These are phyloP conservation scores for Candida railenensis DNA, from an alignment of 805 yeast species.

Conservation along the genomic window DNA sequence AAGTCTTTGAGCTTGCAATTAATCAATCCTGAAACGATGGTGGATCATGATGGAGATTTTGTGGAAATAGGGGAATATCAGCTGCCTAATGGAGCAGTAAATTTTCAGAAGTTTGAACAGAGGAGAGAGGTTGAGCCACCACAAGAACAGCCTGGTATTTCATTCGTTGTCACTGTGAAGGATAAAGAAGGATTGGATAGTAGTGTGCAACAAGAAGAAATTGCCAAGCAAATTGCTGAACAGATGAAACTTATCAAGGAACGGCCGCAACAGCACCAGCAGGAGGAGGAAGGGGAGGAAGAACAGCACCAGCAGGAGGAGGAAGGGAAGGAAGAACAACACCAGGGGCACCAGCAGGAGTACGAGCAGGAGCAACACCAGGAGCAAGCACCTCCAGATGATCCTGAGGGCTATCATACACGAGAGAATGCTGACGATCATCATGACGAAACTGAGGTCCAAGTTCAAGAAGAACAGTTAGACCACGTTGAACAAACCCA, in stretches of 20 bases:
- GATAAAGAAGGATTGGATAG: background rate
- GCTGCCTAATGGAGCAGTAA: constrained; percentile 25
- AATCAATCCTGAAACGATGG: constrained; percentile 30
- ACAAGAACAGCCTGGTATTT: background rate
- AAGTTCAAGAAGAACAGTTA: background rate
- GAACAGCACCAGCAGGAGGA: no score
- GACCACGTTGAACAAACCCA: background rate
- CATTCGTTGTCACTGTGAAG: background rate
- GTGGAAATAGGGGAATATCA: constrained; percentile 21
- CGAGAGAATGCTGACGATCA: no score
- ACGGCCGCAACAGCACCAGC: background rate
- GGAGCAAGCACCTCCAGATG: background rate
- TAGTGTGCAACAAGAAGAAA: background rate
- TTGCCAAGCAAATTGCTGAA: background rate
- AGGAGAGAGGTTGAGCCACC: background rate
- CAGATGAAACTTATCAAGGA: background rate
- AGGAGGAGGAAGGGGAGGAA: no score
- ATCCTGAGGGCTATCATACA: no score
- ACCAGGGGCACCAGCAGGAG: background rate
- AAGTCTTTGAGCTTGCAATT: constrained; percentile 18
- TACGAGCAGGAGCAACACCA: background rate
- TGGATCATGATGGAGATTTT: constrained; percentile 30
- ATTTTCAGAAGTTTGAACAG: background rate
- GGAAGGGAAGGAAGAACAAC: background rate
- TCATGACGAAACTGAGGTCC: background rate